phyloP scores from a whole-genome alignment of 257 asterid species.

The Solanum arcanum region DNA sequence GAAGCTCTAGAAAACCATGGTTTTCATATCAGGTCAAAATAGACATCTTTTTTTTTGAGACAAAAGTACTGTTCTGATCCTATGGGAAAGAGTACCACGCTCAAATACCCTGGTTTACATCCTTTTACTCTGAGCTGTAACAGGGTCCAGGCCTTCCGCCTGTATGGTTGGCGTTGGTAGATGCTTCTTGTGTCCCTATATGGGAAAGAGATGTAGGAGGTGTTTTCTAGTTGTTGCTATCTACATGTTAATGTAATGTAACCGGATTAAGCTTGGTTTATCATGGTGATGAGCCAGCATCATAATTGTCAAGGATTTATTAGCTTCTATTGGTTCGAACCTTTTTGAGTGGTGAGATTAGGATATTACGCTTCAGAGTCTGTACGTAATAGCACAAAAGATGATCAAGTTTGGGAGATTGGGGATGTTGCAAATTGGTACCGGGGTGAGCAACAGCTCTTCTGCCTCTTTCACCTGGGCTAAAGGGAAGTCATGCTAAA shows the following conservation, averaged over 20 bases:
- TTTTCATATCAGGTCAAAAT: not conserved
- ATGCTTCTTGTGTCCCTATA: not conserved
- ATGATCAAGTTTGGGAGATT: not conserved
- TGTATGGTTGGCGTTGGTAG: not conserved
- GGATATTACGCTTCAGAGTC: not conserved
- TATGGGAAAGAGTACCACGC: not conserved
- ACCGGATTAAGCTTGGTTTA: not conserved
- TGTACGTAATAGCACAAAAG: not conserved
- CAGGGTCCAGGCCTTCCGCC: not conserved
- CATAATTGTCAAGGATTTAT: not conserved
- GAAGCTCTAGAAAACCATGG: not conserved
- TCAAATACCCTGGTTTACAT: not conserved
- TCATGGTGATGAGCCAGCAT: not conserved
- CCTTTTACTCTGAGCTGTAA: not conserved
- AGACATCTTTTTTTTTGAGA: not conserved
- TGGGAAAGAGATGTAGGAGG: not conserved
- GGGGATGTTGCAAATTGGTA: not conserved
- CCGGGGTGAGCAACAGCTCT: not conserved
- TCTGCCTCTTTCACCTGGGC: not conserved
- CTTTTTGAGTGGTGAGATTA: not conserved
- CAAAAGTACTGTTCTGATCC: not conserved
- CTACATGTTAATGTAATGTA: not conserved
- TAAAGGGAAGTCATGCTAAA: not conserved
- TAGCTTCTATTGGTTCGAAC: not conserved
- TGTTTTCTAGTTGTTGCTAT: not conserved